phyloP scores from a whole-genome alignment of 2,329 filamentous ascomycete species.

The Blastomyces gilchristii region DNA sequence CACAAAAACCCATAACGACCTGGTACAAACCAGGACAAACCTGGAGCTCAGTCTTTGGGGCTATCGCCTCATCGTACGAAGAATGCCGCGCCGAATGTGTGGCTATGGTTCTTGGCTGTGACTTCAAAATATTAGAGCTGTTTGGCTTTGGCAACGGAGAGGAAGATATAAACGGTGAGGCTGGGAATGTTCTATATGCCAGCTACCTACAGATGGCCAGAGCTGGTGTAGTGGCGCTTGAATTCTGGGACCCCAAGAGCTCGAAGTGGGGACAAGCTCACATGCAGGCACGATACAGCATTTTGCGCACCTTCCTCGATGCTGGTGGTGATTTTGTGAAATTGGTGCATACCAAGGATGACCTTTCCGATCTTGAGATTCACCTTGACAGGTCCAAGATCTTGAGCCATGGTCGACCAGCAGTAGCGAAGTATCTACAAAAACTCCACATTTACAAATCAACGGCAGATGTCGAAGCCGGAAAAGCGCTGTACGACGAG shows the following conservation, averaged over 20 bases:
- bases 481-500: slow-evolving; percentile 67
- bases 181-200: slow-evolving; percentile 77
- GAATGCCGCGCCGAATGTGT: slow-evolving; percentile 92
- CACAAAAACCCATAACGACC: slow-evolving; percentile 62
- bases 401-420: slow-evolving; percentile 66
- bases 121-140: slow-evolving; percentile 78
- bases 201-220: slow-evolving; percentile 90
- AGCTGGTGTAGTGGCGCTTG: slow-evolving; percentile 76
- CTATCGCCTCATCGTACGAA: slow-evolving; percentile 79
- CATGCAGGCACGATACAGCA: slow-evolving; percentile 83
- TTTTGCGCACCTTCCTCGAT: slow-evolving; percentile 64
- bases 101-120: slow-evolving; percentile 81
- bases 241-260: slow-evolving; percentile 89
- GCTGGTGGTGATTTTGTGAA: slow-evolving; percentile 81
- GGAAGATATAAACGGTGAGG: slow-evolving; percentile 60
- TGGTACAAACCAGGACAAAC: slow-evolving; percentile 96
- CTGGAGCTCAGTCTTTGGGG: slow-evolving; percentile 85
- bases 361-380: slow-evolving; percentile 72
- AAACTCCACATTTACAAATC: slow-evolving; percentile 89
- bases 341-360: slow-evolving; percentile 62
- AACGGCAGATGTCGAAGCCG: slow-evolving; percentile 70
- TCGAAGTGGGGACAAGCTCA: slow-evolving; percentile 89
- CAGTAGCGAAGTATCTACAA: slow-evolving; percentile 77
- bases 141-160: slow-evolving; percentile 81
- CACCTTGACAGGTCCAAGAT: slow-evolving; percentile 79